Base-by-base conservation (phyloP, 257 asterid genomes). In the Hygrophila difformis region DNA sequence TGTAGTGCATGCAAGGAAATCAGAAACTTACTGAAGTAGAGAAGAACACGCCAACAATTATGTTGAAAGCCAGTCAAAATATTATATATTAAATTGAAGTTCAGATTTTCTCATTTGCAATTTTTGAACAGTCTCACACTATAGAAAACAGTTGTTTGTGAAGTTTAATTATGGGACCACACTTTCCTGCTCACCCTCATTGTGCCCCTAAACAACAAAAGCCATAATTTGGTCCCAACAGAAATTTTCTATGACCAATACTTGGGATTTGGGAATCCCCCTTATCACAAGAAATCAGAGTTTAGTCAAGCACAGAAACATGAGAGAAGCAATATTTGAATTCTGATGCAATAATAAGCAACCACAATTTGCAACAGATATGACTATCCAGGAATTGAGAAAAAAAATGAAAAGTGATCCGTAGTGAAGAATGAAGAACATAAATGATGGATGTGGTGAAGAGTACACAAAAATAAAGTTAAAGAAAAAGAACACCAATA, bases 1-100 rank as follows among this genome's bases (percentile, higher is more conserved):
- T 89, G 74, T 44, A 14, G 60, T 43, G 51, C 54, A 60, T 9
- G 64, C 62, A 65, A 57, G 44, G 45, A 37, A 44, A 57, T 66
- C 62, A 53, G 55, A 65, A 71, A 50, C 56, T 38, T 33, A 44
- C 34, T 17, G 18, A 41, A 62, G 48, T 35, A 68, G 42, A 56
- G n/a, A 53, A 34, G 43, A 21, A 65, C 23, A 50, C 36, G 60
- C 34, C 45, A n/a, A 59, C 37, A 49, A 46, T 26, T 46, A 37
- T 39, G 51, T n/a, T 39, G 44, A 37, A 47, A 44, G 49, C 49
- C 7, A 2, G 29, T 2, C 3, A 2, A 2, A 24, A 2, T 3
- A 7, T 41, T 12, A 14, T 42, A 8, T 8, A 29, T 47, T 35
- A 0, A 2, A 21, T 21, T n/a, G 35, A 39, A 18, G 24, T 47